Conservation (phyloP, 2,329 filamentous ascomycete genomes). For the Arthrobotrys entomopaga region DNA sequence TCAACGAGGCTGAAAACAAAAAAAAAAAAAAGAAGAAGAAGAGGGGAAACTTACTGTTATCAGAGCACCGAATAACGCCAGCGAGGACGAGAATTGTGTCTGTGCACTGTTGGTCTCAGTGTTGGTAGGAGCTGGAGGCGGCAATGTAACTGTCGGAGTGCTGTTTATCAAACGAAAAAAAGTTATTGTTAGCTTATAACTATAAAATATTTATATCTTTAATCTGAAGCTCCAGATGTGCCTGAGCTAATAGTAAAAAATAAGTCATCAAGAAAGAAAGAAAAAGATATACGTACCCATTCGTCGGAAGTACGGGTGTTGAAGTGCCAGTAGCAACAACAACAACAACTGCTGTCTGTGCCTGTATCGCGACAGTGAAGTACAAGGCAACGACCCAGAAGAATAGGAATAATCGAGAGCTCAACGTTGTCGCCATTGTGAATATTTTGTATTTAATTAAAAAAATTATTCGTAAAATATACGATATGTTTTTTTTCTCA, state of each 20-base stretch:
- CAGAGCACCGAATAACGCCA: constrained; percentile 52
- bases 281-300: constrained; percentile 39
- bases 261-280: too few relatives aligned
- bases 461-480: neutral
- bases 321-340: constrained; percentile 32
- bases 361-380: constrained; percentile 49
- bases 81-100: constrained; percentile 50
- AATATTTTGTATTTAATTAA: constrained; percentile 11
- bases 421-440: constrained; percentile 44
- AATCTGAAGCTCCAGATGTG: neutral
- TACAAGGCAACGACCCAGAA: constrained; percentile 49
- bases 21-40: too few relatives aligned
- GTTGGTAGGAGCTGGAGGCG: constrained; percentile 47
- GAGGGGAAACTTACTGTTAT: constrained; percentile 49
- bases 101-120: constrained; percentile 47
- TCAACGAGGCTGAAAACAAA: neutral
- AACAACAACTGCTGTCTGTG: constrained; percentile 23
- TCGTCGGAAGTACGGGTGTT: constrained; percentile 30
- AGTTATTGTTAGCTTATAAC: constrained; percentile 30
- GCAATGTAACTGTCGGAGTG: constrained; percentile 46
- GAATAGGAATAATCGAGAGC: constrained; percentile 36
- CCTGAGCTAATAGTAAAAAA: too few relatives aligned
- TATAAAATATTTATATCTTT: constrained; percentile 9
- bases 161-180: constrained; percentile 22
- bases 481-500: neutral